phyloP scores from a whole-genome alignment of 2,329 filamentous ascomycete species.

The Colletotrichum orbiculare region DNA sequence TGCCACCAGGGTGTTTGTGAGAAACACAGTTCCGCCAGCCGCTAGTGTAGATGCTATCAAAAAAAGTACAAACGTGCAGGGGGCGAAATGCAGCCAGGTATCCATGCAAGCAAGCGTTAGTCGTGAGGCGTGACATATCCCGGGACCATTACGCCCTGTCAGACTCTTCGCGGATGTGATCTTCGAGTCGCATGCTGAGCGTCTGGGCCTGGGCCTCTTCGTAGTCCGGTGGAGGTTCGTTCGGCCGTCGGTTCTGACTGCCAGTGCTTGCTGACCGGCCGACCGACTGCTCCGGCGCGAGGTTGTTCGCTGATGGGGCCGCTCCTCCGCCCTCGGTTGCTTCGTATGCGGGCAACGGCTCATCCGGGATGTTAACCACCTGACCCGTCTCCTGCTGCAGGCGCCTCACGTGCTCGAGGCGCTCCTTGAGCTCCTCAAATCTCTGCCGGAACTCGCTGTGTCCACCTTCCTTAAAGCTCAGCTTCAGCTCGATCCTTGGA shows the following conservation, averaged over 20 bases:
- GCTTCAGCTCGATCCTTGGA: conserved; percentile 80
- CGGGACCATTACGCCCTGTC: conserved; percentile 62
- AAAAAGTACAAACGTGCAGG: conserved; percentile 31
- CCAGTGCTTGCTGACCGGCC: conserved; percentile 50
- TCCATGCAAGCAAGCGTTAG: conserved; percentile 26
- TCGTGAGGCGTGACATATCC: conserved; percentile 22
- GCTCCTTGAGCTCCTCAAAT: conserved; percentile 87
- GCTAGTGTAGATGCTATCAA: conserved; percentile 32
- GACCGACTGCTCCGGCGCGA: conserved; percentile 44
- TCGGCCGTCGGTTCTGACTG: conserved; percentile 57
- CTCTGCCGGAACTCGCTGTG: conserved; percentile 88
- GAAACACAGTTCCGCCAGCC: conserved; percentile 27
- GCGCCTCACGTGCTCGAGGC: conserved; percentile 83
- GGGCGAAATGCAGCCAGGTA: conserved; percentile 32
- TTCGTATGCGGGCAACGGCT: conserved; percentile 90
- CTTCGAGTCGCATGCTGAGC: conserved; percentile 68
- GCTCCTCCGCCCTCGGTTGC: conserved; percentile 55
- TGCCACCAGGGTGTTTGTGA: conserved; percentile 11
- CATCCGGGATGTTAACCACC: conserved; percentile 76
- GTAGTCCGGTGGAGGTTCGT: conserved; percentile 90
- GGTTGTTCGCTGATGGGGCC: conserved; percentile 42
- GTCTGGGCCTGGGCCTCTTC: conserved; percentile 87
- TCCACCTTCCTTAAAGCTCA: conserved; percentile 95
- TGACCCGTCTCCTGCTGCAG: conserved; percentile 76
- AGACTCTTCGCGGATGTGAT: conserved; percentile 79